Base-by-base conservation (phyloP, 345 rosid species). In the Gossypium raimondii region DNA sequence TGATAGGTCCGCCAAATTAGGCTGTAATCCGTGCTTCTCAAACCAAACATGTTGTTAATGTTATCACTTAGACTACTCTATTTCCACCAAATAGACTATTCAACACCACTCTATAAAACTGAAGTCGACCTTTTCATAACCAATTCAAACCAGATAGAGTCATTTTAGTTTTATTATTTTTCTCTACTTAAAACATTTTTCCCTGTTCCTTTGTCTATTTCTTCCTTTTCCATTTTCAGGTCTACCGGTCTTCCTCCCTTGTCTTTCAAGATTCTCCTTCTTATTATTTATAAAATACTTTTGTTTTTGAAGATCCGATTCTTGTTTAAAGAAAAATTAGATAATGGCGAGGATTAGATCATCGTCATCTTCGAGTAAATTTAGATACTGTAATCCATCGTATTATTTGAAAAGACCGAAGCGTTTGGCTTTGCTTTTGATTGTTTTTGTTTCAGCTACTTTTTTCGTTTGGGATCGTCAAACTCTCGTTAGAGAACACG, bases 401-500 rank as follows among this genome's bases (percentile, higher is more conserved):
- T 90, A 86, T 81, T 90, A 88, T 73, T 82, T 88, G 59, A 90
- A 86, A 80, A 79, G 94, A 51, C 92, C 94, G 38, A 82, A 83
- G 79, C 85, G 94, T 12, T 74, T 90, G 78, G 90, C 92, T 80
- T 57, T 85, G 67, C 89, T 88, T 60, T 82, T 90, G 77, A 78
- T 90, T 50, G 80, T 73, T 43, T 90, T 90, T 61, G 89, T 90
- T 24, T 79, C 78, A 58, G 82, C 69, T 71, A 75, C 89, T 62
- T 25, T 88, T 22, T 61, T 88, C 51, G 66, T 90, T 20, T 90
- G 92, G 94, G 94, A 88, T 86, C 94, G 92, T 76, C 89, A 88
- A 81, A 86, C 92, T 74, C 89, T 90, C 68, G 83, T 90, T 58
- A 74, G 84, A 7, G 92, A 90, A 58, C 86, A 90, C 76, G 81